Base-by-base conservation (phyloP, 148 eudicot genomes). In the Amaranthus cruentus region DNA sequence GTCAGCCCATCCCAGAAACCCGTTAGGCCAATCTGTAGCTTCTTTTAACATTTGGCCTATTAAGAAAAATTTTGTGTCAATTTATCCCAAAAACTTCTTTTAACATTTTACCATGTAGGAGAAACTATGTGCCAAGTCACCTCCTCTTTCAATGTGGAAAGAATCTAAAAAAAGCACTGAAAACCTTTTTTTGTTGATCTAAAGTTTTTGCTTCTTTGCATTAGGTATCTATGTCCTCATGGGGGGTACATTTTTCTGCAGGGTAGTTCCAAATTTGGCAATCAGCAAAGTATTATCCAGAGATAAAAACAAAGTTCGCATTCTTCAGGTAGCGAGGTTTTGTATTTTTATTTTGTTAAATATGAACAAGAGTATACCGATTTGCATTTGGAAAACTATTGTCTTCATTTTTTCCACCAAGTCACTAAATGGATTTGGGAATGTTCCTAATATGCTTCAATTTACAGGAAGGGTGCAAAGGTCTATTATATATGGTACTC, bases 401-500 rank as follows among this genome's bases (percentile, higher is more conserved):
- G 53, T 65, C 69, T 65, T 65, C n/a, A 21, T 3, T 12, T 64
- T 28, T 64, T 64, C n/a, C n/a, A 43, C 44, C 66, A 42, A 62
- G 6, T 43, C 49, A 62, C 66, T 43, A 43, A 43, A 2, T 62
- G 48, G 5, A 42, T 14, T 11, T 62, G 6, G 50, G 47, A 63
- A 63, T 4, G 46, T 65, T 74, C 28, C 49, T 7, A 47, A 50
- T 47, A 44, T 42, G 55, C 71, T 8, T 75, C 59, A 11, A 44
- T 69, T 73, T 80, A 44, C 88, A 95, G 98, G 98, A 95, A 89
- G 98, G 98, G 74, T 94, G 98, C 90, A 95, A 95, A 82, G 98
- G 93, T 47, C 83, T 95, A 49, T 74, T 95, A 77, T 95, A 95
- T 76, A 95, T 95, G 98, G 97, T 95, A 73, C 97, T 95, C 70